A percentile compares a stretch with the other conserved stretches of the same genome.
Evolutionary conservation across 2,329 filamentous ascomycete genomes (phyloP).

Genomic region (Fusarium cicatricum): DNA sequence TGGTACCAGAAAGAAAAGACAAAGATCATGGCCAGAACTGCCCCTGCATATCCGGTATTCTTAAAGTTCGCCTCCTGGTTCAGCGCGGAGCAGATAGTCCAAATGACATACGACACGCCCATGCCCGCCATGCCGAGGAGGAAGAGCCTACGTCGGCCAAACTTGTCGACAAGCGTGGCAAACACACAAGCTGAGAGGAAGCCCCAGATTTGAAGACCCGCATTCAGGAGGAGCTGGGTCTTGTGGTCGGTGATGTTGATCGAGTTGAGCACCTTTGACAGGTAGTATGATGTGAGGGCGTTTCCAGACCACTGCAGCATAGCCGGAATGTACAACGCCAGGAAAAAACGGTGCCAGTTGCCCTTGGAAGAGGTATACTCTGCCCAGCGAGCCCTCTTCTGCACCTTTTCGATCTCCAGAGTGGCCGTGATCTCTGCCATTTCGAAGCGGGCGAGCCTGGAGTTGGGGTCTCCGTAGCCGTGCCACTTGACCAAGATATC

Average conservation of each 20-base stretch:
- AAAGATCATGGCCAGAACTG: conserved; percentile 52
- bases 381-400: conserved; percentile 33
- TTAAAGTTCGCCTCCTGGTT: conserved; percentile 42
- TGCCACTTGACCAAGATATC: conserved; percentile 37
- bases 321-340: conserved; percentile 42
- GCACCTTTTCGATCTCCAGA: conserved; percentile 36
- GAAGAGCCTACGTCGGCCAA: conserved; percentile 54
- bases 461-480: conserved; percentile 29
- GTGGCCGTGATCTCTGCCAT: conserved; percentile 37
- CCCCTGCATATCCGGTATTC: conserved; percentile 48
- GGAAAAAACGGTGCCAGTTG: conserved; percentile 45
- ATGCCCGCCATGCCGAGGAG: conserved; percentile 48
- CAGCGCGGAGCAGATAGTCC: conserved; percentile 52
- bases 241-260: conserved; percentile 48
- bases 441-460: conserved; percentile 23
- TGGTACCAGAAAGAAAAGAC: conserved; percentile 38
- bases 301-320: conserved; percentile 44
- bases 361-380: conserved; percentile 37
- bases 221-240: conserved; percentile 46
- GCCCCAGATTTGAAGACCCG: conserved; percentile 46
- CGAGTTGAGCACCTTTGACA: conserved; percentile 50
- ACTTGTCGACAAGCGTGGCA: conserved; percentile 51
- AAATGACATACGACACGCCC: conserved; percentile 47
- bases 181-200: conserved; percentile 46
- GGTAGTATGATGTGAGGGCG: conserved; percentile 50